Evolutionary conservation across 169 alveolate genomes (phyloP), one percentile per base, ranked within the genome.

Genomic region (Cytauxzoon felis): DNA sequence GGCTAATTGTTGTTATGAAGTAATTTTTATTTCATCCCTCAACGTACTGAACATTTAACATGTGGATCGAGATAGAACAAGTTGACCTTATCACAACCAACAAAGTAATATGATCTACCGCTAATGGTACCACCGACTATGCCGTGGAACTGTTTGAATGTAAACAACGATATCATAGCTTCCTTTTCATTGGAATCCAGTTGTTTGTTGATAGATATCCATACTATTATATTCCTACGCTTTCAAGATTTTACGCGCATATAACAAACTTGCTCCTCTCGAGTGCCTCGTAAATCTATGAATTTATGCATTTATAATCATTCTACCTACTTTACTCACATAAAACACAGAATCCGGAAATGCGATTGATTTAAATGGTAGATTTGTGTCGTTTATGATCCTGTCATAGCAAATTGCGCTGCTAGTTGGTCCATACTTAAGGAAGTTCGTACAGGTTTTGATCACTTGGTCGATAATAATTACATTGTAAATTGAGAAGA

Each of bases 31-130:
- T 13, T n/a, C 13, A 38, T 13, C 45, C 38, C 47, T 32, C 43
- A 72, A 43, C 82, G 63, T 38, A 67, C 82, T 42, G 73, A 64
- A 23, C 85, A 69, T 26, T 53, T 51, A 50, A 78, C 48, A 49
- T 82, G 90, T 8, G 87, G 87, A 36, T 82, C 90, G 6, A 75
- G 59, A 56, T 62, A 78, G 59, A 66, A 56, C 21, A 63, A 79
- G 26, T 71, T 54, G 29, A 67, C 66, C 5, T 53, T 66, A 50
- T 65, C 63, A 53, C 78, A 73, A 7, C 88, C 68, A 21, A 65
- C 73, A 38, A 82, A 66, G 54, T 69, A 78, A 58, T 78, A 49
- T 18, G 87, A 78, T 23, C 84, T 62, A 19, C 68, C 63, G 45
- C 52, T 38, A 23, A 51, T 33, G 41, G 70, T 57, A 21, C 86